These are phyloP conservation scores for Eucalyptus regnans DNA, from an alignment of 345 rosid species.

Conservation along the genomic window DNA sequence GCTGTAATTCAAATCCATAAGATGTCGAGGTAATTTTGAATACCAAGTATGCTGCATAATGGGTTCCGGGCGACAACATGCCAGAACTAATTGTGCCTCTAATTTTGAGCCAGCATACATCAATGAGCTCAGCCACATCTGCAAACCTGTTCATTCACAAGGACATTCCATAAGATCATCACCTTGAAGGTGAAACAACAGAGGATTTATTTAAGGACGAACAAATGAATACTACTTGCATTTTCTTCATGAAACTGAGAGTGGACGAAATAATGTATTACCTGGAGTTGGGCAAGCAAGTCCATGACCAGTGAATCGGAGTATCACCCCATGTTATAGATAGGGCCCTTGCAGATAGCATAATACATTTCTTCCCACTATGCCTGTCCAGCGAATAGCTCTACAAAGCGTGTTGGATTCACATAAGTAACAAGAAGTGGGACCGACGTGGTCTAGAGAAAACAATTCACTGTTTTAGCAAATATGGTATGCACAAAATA, in stretches of 20 bases:
- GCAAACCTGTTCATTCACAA: neutral
- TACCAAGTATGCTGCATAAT: neutral
- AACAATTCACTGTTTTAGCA: neutral
- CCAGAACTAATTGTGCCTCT: too few relatives aligned
- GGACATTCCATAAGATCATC: neutral
- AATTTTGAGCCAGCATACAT: too few relatives aligned
- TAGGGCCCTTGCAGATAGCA: slow-evolving; percentile 15
- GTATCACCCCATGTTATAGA: slow-evolving; percentile 14
- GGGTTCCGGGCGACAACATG: neutral
- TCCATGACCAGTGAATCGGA: neutral
- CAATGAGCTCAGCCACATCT: neutral
- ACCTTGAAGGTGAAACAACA: neutral
- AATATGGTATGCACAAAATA: neutral
- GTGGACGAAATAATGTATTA: neutral
- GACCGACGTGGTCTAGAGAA: neutral
- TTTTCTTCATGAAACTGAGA: neutral
- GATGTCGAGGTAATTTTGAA: neutral
- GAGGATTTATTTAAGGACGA: neutral
- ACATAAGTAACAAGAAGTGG: neutral
- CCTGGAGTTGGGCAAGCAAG: neutral
- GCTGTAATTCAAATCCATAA: neutral
- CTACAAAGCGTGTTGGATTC: neutral
- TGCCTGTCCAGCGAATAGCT: slow-evolving; percentile 9
- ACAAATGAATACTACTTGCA: neutral
- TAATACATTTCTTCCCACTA: slow-evolving; percentile 14